These are phyloP conservation scores for Sphagnum magellanicum DNA, from an alignment of 228 moss, liverwort and hornwort species.

Conservation along the genomic window DNA sequence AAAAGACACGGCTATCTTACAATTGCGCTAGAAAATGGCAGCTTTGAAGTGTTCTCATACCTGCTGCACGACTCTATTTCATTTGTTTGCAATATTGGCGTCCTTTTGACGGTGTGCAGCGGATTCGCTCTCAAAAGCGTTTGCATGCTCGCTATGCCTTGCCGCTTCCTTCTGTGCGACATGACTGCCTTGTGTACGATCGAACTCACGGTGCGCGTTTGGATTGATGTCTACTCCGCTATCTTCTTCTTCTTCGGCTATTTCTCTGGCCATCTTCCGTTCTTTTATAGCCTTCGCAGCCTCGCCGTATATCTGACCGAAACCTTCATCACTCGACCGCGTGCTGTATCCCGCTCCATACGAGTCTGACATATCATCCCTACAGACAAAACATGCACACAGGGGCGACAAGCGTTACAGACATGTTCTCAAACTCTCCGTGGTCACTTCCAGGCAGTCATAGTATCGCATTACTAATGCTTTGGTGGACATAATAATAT, in stretches of 20 bases:
- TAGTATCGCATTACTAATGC: too few species aligned
- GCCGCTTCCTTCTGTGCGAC: constrained; percentile 42
- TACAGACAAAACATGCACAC: neutral
- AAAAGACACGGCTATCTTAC: too few species aligned
- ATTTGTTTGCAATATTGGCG: too few species aligned
- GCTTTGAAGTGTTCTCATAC: too few species aligned
- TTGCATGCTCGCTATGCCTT: constrained; percentile 14
- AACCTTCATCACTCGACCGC: constrained; percentile 54
- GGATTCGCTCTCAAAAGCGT: constrained; percentile 3
- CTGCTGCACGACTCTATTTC: too few species aligned
- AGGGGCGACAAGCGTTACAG: too few species aligned
- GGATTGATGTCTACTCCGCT: too few species aligned
- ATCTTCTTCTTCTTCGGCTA: neutral
- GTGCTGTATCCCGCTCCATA: constrained; percentile 39
- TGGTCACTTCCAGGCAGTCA: too few species aligned
- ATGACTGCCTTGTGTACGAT: constrained; percentile 39
- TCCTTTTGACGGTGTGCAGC: neutral
- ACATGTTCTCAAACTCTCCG: too few species aligned
- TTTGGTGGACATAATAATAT: too few species aligned
- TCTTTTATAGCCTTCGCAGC: constrained; percentile 39
- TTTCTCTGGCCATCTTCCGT: constrained; percentile 19
- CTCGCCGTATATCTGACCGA: constrained; percentile 12
- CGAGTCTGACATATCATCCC: constrained; percentile 43
- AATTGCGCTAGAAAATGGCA: too few species aligned
- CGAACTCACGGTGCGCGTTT: constrained; percentile 23